Conservation (phyloP, 2,329 filamentous ascomycete genomes). For the Fusarium dlaminii region DNA sequence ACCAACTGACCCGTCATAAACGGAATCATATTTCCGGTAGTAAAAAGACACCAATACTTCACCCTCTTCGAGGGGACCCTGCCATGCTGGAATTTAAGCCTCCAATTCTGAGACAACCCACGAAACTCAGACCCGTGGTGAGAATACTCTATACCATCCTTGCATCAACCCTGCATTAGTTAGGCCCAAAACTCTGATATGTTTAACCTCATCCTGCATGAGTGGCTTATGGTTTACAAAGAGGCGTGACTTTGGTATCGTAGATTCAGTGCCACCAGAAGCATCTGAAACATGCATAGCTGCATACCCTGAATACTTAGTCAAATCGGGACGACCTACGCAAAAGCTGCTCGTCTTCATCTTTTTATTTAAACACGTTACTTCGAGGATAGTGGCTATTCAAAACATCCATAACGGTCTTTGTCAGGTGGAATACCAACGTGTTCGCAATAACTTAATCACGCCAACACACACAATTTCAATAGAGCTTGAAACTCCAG, state of each 20-base stretch:
- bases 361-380: constrained; percentile 1
- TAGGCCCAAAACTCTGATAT: background rate
- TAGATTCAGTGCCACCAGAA: constrained; percentile 15
- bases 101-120: constrained; percentile 17
- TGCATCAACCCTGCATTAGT: constrained; percentile 26
- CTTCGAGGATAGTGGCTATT: background rate
- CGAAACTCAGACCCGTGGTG: background rate
- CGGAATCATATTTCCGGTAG: background rate
- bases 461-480: background rate
- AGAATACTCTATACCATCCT: constrained; percentile 29
- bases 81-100: constrained; percentile 18
- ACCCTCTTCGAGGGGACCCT: background rate
- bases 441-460: too few relatives aligned
- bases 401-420: background rate
- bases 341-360: background rate
- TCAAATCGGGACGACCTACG: background rate
- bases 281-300: constrained; percentile 7
- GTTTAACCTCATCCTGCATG: background rate
- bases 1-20: background rate
- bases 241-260: background rate
- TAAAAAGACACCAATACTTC: background rate
- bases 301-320: background rate
- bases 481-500: background rate
- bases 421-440: too few relatives aligned
- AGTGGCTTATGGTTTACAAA: constrained; percentile 6